Percentiles rank a stretch among this genome's conserved stretches.
These are phyloP conservation scores for Bretschneidera sinensis DNA, from an alignment of 345 rosid species.

Conservation along the genomic window DNA sequence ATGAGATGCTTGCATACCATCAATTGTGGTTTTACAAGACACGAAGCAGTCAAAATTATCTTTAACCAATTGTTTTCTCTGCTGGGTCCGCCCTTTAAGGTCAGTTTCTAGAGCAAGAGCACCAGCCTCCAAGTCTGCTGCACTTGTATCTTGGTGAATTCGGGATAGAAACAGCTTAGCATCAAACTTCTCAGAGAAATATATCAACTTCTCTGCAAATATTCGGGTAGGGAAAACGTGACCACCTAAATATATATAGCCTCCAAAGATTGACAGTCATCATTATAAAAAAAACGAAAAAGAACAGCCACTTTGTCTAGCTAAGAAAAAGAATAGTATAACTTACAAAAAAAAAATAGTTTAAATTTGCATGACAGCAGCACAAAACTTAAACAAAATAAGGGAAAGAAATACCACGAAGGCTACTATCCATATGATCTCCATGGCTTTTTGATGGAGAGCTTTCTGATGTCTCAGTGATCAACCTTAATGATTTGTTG, in stretches of 20 bases:
- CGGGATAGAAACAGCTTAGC: slow-evolving; percentile 92
- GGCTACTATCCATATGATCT: slow-evolving; percentile 48
- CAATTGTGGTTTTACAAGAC: slow-evolving; percentile 98
- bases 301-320: not conserved
- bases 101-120: slow-evolving; percentile 93
- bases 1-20: slow-evolving; percentile 51
- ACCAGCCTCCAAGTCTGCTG: slow-evolving; percentile 90
- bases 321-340: not conserved
- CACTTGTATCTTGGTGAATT: slow-evolving; percentile 71
- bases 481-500: slow-evolving; percentile 75
- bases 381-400: too few relatives aligned
- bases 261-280: not conserved
- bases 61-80: slow-evolving; percentile 91
- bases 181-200: slow-evolving; percentile 84
- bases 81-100: slow-evolving; percentile 85
- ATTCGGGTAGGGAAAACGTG: slow-evolving; percentile 3
- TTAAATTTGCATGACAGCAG: too few relatives aligned
- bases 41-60: slow-evolving; percentile 99
- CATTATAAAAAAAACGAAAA: not conserved
- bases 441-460: slow-evolving; percentile 56
- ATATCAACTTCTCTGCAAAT: slow-evolving; percentile 81
- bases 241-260: not conserved
- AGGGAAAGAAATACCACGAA: slow-evolving; percentile 51
- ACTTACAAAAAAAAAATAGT: too few relatives aligned
- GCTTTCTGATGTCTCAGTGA: slow-evolving; percentile 62